A percentile compares a stretch with the other conserved stretches of the same genome.
phyloP scores from a whole-genome alignment of 2,329 filamentous ascomycete genomes.

The Plenodomus biglobosus region DNA sequence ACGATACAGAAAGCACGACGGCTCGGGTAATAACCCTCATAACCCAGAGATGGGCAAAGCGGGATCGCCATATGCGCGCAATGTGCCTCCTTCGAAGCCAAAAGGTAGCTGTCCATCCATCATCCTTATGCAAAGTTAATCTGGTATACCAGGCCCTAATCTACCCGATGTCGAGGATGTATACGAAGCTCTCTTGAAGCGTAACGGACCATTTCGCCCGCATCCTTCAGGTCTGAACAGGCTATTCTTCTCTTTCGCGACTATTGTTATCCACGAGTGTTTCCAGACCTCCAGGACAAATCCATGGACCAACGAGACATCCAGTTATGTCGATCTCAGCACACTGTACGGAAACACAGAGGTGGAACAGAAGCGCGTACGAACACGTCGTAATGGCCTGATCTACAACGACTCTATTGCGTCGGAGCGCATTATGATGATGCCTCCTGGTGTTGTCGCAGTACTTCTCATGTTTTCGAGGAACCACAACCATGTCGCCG shows the following conservation, averaged over 20 bases:
- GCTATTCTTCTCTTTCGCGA: conserved; percentile 70
- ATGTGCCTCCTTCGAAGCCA: conserved; percentile 58
- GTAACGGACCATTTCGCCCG: conserved; percentile 58
- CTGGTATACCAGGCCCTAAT: conserved; percentile 39
- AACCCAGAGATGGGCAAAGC: conserved; percentile 57
- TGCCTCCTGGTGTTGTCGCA: conserved; percentile 67
- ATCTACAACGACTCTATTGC: conserved; percentile 70
- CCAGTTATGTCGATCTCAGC: conserved; percentile 72
- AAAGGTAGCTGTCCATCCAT: conserved; percentile 42
- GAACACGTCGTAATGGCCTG: conserved; percentile 65
- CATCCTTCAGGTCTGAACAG: conserved; percentile 72
- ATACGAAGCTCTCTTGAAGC: conserved; percentile 65
- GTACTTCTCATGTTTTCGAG: conserved; percentile 66
- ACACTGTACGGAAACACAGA: conserved; percentile 70
- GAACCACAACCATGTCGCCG: conserved; percentile 83
- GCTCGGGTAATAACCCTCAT: conserved; percentile 54
- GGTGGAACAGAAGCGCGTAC: conserved; percentile 64
- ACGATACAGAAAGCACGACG: conserved; percentile 46
- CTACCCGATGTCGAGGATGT: conserved; percentile 65
- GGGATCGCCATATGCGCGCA: conserved; percentile 56
- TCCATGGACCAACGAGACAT: conserved; percentile 64
- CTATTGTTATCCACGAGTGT: conserved; percentile 62
- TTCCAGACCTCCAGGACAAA: conserved; percentile 66
- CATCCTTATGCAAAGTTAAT: conserved; percentile 41
- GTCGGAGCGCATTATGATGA: conserved; percentile 64